Conservation (phyloP, 2,329 filamentous ascomycete species). For the Diatrype stigma region DNA sequence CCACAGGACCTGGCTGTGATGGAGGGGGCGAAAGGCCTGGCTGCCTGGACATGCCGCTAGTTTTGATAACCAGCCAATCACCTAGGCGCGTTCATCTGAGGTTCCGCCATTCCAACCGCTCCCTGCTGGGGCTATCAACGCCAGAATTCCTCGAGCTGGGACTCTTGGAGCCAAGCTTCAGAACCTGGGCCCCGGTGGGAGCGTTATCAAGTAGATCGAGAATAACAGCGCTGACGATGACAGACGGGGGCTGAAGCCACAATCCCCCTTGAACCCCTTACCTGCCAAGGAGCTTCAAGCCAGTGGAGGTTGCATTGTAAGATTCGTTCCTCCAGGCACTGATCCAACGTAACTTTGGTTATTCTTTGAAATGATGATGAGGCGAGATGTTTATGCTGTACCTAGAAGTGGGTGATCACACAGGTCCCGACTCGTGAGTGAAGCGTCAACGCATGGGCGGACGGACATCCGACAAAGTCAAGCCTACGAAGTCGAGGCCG, state of each 20-base stretch:
- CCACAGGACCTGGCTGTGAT: not conserved
- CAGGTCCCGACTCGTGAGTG: not conserved
- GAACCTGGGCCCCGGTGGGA: not conserved
- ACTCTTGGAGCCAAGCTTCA: not conserved
- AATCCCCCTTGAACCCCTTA: not conserved
- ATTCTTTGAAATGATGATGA: too few species aligned
- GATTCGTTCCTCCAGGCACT: too few species aligned
- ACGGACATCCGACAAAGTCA: not conserved
- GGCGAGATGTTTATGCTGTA: not conserved
- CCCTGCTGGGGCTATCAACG: not conserved
- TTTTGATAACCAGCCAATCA: not conserved
- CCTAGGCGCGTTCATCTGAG: not conserved
- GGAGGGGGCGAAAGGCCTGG: not conserved
- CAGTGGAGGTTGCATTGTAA: too few species aligned
- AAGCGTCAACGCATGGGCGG: not conserved
- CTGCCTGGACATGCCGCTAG: not conserved
- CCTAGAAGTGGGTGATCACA: not conserved
- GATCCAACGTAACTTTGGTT: too few species aligned
- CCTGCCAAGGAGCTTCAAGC: too few species aligned
- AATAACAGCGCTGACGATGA: not conserved
- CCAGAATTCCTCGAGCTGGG: not conserved
- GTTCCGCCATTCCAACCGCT: not conserved
- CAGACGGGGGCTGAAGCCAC: not conserved
- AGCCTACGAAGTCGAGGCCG: not conserved
- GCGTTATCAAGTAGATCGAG: not conserved